A percentile compares a stretch with the other conserved stretches of the same genome.
Evolutionary conservation across 2,329 filamentous ascomycete species (phyloP).

Genomic region (Colletotrichum truncatum): DNA sequence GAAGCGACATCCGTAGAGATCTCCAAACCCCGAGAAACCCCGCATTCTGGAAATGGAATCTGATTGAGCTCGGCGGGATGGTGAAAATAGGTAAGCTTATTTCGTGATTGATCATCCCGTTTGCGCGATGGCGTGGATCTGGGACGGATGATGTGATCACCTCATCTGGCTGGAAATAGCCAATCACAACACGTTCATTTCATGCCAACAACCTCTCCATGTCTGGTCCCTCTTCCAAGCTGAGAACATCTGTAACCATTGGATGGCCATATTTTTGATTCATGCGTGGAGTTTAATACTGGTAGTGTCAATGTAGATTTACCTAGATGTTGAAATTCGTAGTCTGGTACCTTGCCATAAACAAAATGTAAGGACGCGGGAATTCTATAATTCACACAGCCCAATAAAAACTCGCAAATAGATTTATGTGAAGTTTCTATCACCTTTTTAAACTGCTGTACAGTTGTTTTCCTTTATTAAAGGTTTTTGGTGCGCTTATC

Average conservation of each 20-base stretch:
- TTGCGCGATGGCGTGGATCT: constrained; percentile 24
- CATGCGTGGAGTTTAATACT: neutral
- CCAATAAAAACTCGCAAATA: no score
- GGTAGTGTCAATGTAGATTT: no score
- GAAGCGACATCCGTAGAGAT: constrained; percentile 14
- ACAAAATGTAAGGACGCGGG: no score
- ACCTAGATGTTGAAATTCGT: no score
- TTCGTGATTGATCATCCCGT: constrained; percentile 25
- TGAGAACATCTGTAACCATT: no score
- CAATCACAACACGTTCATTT: constrained; percentile 2
- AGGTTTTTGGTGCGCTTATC: no score
- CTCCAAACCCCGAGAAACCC: neutral
- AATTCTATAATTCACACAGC: no score
- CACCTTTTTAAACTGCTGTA: no score
- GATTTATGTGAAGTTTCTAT: no score
- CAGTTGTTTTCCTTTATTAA: no score
- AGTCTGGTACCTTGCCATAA: no score
- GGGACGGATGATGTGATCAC: constrained; percentile 21
- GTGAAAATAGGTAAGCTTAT: constrained; percentile 16
- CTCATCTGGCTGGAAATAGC: neutral
- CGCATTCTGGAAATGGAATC: neutral
- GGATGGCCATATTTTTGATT: no score
- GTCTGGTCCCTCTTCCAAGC: neutral
- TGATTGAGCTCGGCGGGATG: neutral
- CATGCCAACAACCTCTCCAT: neutral